A percentile compares a stretch with the other conserved stretches of the same genome.
Evolutionary conservation across 1,284 basidiomycete species (phyloP).

Genomic region (Cutaneotrichosporon daszewskae): DNA sequence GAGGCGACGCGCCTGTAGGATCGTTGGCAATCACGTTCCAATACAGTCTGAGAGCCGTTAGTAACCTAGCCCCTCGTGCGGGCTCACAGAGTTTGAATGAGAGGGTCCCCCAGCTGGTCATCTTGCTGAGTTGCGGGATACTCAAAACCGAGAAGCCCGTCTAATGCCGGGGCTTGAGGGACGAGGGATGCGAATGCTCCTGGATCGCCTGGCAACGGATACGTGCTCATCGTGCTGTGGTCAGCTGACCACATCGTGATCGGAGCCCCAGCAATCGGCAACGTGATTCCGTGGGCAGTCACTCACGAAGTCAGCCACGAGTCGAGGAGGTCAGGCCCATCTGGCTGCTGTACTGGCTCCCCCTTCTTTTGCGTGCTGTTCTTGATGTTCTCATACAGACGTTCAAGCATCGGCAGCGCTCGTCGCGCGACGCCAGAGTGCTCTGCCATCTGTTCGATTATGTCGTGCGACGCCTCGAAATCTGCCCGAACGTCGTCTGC

Average conservation of each 20-base stretch:
- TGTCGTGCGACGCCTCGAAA: constrained; percentile 15
- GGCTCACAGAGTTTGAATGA: constrained; percentile 19
- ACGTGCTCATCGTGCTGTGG: too few relatives aligned
- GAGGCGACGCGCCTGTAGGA: too few relatives aligned
- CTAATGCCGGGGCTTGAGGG: constrained; percentile 4
- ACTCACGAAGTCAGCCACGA: constrained; percentile 2
- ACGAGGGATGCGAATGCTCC: neutral
- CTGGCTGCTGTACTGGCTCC: too few relatives aligned
- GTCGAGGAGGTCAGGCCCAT: too few relatives aligned
- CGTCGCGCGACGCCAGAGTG: constrained; percentile 14
- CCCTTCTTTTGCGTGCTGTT: too few relatives aligned
- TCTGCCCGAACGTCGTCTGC: constrained; percentile 21
- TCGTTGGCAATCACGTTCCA: constrained; percentile 18
- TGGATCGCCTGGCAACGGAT: too few relatives aligned
- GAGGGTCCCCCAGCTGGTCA: constrained; percentile 10
- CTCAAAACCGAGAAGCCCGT: constrained; percentile 13
- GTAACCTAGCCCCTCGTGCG: neutral
- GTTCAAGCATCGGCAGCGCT: constrained; percentile 14
- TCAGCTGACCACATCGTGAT: too few relatives aligned
- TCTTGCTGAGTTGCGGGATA: constrained; percentile 4
- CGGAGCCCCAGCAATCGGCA: neutral
- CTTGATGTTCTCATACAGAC: constrained; percentile 10
- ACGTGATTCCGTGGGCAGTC: neutral
- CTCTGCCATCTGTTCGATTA: constrained; percentile 18
- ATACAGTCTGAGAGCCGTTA: constrained; percentile 12